These are phyloP conservation scores for Pseudocercospora fuligena DNA, from an alignment of 2,329 filamentous ascomycete genomes.

Conservation along the genomic window DNA sequence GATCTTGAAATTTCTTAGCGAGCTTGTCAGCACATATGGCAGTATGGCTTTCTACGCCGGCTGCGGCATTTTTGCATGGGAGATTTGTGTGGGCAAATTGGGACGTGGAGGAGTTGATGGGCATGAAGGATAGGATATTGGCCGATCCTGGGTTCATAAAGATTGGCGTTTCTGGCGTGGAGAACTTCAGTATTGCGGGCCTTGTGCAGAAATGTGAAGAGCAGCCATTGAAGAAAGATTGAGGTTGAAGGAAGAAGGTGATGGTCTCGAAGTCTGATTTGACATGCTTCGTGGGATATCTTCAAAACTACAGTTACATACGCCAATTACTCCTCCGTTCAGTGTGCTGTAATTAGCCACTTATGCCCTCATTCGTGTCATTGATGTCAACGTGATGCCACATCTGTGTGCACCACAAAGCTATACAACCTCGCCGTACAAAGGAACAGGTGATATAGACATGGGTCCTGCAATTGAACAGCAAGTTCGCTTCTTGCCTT, in stretches of 20 bases:
- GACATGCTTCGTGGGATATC: slow-evolving; percentile 10
- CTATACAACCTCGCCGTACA: slow-evolving; percentile 32
- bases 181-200: slow-evolving; percentile 4
- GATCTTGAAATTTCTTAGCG: no score
- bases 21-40: slow-evolving; percentile 15
- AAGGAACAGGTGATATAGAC: slow-evolving; percentile 31
- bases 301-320: slow-evolving; percentile 8
- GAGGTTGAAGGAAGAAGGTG: no score
- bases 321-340: not conserved
- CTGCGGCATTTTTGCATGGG: slow-evolving; percentile 18
- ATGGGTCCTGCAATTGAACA: slow-evolving; percentile 33
- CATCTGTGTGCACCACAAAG: not conserved
- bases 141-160: slow-evolving; percentile 13
- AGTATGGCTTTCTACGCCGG: slow-evolving; percentile 12
- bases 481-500: slow-evolving; percentile 42
- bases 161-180: slow-evolving; percentile 13
- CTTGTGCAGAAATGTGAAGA: slow-evolving; percentile 12
- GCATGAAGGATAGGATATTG: slow-evolving; percentile 14
- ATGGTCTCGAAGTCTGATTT: not conserved
- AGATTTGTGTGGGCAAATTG: slow-evolving; percentile 22
- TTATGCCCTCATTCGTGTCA: slow-evolving; percentile 3
- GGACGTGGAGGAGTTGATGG: slow-evolving; percentile 19
- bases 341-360: slow-evolving; percentile 10
- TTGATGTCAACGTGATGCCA: slow-evolving; percentile 10
- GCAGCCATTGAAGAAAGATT: not conserved